Evolutionary conservation across 768 basidiomycete genomes (phyloP).

Genomic region (Boletus fagicola): DNA sequence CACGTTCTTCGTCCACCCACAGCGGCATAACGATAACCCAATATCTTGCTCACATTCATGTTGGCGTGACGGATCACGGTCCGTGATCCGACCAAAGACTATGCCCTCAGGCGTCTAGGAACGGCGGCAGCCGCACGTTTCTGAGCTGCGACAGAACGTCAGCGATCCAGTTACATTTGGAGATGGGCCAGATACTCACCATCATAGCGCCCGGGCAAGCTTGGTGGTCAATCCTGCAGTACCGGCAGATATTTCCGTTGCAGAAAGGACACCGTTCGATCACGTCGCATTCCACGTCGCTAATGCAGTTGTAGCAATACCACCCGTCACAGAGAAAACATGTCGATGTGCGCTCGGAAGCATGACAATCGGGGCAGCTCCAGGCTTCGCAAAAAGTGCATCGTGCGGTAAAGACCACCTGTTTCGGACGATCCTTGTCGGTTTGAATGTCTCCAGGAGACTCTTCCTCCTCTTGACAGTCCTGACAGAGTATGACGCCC

Average conservation of each 20-base stretch:
- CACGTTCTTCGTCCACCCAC: background rate
- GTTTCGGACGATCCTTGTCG: background rate
- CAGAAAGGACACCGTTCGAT: constrained; percentile 6
- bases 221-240: background rate
- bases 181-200: constrained; percentile 1
- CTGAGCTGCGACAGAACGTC: background rate
- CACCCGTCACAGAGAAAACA: constrained; percentile 3
- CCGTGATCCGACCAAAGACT: background rate
- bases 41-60: background rate
- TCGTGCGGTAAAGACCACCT: background rate
- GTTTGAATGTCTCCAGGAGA: background rate
- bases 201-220: background rate
- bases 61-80: background rate
- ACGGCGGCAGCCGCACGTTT: too few relatives aligned
- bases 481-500: background rate
- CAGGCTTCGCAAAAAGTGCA: constrained; percentile 6
- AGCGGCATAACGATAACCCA: background rate
- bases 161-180: background rate
- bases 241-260: background rate
- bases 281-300: background rate
- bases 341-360: background rate
- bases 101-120: background rate
- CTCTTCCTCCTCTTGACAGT: constrained; percentile 15
- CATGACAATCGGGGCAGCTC: constrained; percentile 10
- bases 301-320: constrained; percentile 6